phyloP scores from a whole-genome alignment of 2,329 filamentous ascomycete genomes.

The Rutstroemia sydowiana region DNA sequence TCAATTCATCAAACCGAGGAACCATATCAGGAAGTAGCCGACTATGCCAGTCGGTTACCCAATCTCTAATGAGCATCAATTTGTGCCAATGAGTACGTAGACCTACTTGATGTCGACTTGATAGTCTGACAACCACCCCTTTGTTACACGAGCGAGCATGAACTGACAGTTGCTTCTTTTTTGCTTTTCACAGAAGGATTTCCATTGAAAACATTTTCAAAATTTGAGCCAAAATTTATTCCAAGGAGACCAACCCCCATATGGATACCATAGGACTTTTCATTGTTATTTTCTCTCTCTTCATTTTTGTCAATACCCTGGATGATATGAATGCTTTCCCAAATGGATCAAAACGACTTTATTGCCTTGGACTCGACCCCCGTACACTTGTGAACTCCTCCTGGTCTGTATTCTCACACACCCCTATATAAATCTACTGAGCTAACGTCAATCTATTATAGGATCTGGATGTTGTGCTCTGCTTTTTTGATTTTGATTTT shows the following conservation, averaged over 20 bases:
- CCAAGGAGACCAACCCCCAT: neutral
- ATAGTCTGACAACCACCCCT: slow-evolving; percentile 21
- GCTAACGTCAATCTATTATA: slow-evolving; percentile 17
- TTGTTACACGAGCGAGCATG: slow-evolving; percentile 19
- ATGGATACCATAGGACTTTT: slow-evolving; percentile 3
- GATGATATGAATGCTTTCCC: neutral
- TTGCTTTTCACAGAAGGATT: slow-evolving; percentile 21
- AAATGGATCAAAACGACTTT: neutral
- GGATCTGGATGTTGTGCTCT: slow-evolving; percentile 18
- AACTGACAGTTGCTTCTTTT: slow-evolving; percentile 24
- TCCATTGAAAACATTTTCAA: neutral
- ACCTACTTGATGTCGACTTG: slow-evolving; percentile 23
- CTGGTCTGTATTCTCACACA: slow-evolving; percentile 20
- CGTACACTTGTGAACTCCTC: neutral
- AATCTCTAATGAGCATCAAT: slow-evolving; percentile 21
- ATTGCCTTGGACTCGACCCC: neutral
- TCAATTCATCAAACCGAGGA: neutral
- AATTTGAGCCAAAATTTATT: neutral
- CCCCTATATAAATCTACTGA: neutral
- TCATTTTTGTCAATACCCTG: slow-evolving; percentile 3
- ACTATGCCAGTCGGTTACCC: slow-evolving; percentile 17
- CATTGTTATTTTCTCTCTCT: slow-evolving; percentile 4
- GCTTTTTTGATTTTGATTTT: slow-evolving; percentile 5
- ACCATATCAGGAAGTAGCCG: slow-evolving; percentile 7
- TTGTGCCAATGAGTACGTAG: slow-evolving; percentile 29